phyloP scores from a whole-genome alignment of 257 asterid genomes.

The Osmanthus fragrans region DNA sequence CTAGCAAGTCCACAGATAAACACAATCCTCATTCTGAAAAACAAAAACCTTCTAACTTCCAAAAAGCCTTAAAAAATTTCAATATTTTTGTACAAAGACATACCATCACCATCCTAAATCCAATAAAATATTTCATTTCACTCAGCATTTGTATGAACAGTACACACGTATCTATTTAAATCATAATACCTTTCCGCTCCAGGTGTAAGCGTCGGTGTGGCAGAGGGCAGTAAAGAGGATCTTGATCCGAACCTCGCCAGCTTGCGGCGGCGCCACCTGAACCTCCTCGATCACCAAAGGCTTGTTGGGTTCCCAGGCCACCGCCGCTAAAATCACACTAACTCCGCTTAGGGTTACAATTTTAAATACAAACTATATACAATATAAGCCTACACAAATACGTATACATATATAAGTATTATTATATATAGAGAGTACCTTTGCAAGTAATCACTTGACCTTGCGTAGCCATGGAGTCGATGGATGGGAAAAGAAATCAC shows the following conservation, averaged over 20 bases:
- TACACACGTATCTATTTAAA: neutral
- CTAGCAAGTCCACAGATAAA: neutral
- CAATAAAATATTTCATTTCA: neutral
- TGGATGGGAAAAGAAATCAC: constrained; percentile 8
- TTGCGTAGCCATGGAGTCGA: constrained; percentile 64
- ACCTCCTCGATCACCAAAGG: constrained; percentile 87
- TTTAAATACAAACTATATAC: neutral
- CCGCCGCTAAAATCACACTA: constrained; percentile 59
- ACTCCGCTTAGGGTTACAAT: neutral
- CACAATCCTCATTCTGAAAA: neutral
- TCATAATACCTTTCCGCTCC: constrained; percentile 77
- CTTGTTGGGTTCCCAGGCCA: constrained; percentile 98
- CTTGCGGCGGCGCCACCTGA: constrained; percentile 92
- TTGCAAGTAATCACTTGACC: constrained; percentile 94
- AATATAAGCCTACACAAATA: neutral
- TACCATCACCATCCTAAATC: constrained; percentile 1
- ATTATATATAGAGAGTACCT: constrained; percentile 39
- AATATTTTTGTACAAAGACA: neutral
- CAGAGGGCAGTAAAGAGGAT: constrained; percentile 80
- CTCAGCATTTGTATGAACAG: constrained; percentile 2
- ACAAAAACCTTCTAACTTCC: neutral
- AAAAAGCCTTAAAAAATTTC: neutral
- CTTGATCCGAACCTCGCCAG: constrained; percentile 86
- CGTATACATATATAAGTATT: neutral
- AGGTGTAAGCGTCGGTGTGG: constrained; percentile 93